Percentiles rank a stretch among this genome's conserved stretches.
Conservation (phyloP, 2,329 filamentous ascomycete genomes). For the Cladosporium sp. region DNA sequence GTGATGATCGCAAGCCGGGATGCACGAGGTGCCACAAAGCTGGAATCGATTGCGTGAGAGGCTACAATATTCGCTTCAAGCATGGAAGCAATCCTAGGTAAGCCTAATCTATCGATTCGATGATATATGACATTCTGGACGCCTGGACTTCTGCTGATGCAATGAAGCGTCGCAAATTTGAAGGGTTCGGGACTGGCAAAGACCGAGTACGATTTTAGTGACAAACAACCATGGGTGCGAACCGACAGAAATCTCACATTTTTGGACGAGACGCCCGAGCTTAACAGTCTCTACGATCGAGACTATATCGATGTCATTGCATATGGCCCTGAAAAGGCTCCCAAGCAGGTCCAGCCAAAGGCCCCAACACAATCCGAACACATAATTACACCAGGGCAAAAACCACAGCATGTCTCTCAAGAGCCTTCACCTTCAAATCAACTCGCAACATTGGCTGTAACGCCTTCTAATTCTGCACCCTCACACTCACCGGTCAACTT, state of each 20-base stretch:
- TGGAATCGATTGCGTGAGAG: slow-evolving; percentile 29
- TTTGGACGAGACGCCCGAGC: slow-evolving; percentile 30
- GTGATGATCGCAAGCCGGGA: slow-evolving; percentile 27
- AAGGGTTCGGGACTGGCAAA: slow-evolving; percentile 25
- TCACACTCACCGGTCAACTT: slow-evolving; percentile 2
- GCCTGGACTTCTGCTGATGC: neutral
- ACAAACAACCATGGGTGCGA: slow-evolving; percentile 29
- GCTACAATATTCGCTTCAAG: slow-evolving; percentile 31
- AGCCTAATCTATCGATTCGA: neutral
- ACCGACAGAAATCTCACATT: slow-evolving; percentile 28
- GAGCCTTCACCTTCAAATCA: slow-evolving; percentile 7
- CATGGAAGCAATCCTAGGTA: slow-evolving; percentile 31
- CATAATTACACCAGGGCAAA: neutral
- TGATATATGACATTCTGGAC: neutral
- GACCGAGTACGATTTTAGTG: slow-evolving; percentile 29
- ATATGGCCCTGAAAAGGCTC: slow-evolving; percentile 9
- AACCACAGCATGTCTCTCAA: neutral
- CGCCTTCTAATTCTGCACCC: neutral
- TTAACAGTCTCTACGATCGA: slow-evolving; percentile 30
- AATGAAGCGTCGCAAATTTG: slow-evolving; percentile 19
- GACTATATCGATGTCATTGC: slow-evolving; percentile 21
- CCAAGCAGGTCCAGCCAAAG: slow-evolving; percentile 1
- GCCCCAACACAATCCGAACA: neutral
- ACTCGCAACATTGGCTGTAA: neutral
- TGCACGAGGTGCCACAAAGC: slow-evolving; percentile 28